Conservation (phyloP, 2,329 filamentous ascomycete genomes). For the Penicillium sp. region DNA sequence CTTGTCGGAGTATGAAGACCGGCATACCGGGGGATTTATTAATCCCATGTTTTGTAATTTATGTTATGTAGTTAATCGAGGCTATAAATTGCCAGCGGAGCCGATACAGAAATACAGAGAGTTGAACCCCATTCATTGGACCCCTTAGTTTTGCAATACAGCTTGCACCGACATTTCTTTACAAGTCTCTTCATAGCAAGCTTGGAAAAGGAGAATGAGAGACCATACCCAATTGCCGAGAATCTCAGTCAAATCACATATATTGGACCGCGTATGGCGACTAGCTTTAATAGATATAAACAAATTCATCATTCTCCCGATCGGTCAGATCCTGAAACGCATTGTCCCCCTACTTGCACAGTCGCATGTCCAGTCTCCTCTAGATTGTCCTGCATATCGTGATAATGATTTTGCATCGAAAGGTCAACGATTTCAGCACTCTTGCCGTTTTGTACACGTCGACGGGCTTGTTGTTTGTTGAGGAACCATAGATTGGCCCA, state of each 20-base stretch:
- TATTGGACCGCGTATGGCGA: neutral
- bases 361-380: conserved; percentile 19
- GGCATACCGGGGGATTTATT: too few relatives aligned
- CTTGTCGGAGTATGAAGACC: too few relatives aligned
- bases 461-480: conserved; percentile 56
- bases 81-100: too few relatives aligned
- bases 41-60: too few relatives aligned
- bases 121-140: too few relatives aligned
- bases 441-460: conserved; percentile 61
- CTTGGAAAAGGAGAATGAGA: neutral
- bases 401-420: conserved; percentile 60
- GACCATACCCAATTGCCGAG: neutral
- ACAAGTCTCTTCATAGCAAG: too few relatives aligned
- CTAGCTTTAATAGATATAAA: conserved; percentile 56
- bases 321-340: conserved; percentile 64
- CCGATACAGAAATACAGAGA: too few relatives aligned
- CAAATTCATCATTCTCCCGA: conserved; percentile 66
- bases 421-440: conserved; percentile 58
- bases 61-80: too few relatives aligned
- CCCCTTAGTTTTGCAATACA: too few relatives aligned
- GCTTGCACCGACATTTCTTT: too few relatives aligned
- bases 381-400: conserved; percentile 23
- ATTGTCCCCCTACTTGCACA: conserved; percentile 49
- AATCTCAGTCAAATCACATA: neutral
- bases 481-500: conserved; percentile 54